Base-by-base conservation (phyloP, 1,284 basidiomycete species). In the Trichosporon ovoides region DNA sequence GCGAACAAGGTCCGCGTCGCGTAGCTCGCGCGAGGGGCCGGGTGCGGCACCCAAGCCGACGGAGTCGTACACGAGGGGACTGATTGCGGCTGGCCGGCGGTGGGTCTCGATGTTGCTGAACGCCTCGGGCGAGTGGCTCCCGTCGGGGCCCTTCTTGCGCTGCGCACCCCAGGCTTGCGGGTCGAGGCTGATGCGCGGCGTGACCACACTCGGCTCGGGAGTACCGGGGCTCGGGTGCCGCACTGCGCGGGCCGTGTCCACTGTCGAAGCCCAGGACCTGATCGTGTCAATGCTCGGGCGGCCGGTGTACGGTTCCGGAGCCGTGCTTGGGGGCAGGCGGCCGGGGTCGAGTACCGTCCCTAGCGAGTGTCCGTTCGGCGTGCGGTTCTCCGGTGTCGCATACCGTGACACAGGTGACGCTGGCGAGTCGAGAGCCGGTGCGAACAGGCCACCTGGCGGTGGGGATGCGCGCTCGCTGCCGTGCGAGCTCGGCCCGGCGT, bases 261-360 rank as follows among this genome's bases (percentile, higher is more conserved):
- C 43, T 12, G 43, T 48, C 24, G 43, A 28, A 2, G 43, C 43
- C 43, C 43, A 48, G 24, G 43, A 48, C 43, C 28, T 48, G 43
- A 48, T 48, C 16, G 43, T 48, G 43, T 48, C 43, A 22, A 48
- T 48, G 43, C 43, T 48, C 7, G 43, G 43, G 24, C 43, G 43
- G 14, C 18, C 43, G 24, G 22, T 48, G 43, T 48, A 22, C 24
- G 28, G 22, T 31, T 22, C 43, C 16, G 28, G 43, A 7, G 22
- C 14, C 14, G 28, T 16, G 5, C 24, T 24, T 13, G 28, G 43
- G 22, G 24, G 22, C 43, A 28, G 20, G 19, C 13, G 24, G 35
- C 6, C 35, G 35, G 16, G 12, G 5, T 37, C 16, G 35, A 13
- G 12, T 9, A 9, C 28, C 28, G 28, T 9, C 5, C 28, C 28